Evolutionary conservation across 441 rosid genomes (phyloP).

Genomic region (Theobroma grandiflorum): DNA sequence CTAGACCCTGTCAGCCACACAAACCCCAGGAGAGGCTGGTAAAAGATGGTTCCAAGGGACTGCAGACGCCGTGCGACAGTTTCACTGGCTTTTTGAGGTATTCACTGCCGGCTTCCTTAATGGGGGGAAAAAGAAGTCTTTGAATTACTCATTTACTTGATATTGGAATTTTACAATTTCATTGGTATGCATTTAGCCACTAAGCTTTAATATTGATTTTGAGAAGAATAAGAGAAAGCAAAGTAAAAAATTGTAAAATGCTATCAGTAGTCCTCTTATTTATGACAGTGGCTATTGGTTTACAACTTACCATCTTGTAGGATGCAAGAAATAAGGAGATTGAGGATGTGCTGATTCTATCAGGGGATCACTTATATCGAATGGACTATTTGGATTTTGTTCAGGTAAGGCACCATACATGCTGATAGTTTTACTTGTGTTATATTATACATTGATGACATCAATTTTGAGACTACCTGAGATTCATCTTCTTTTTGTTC

Average conservation of each 20-base stretch:
- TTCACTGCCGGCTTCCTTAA: not conserved
- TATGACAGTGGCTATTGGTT: not conserved
- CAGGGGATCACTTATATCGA: constrained; percentile 93
- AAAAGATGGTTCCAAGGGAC: constrained; percentile 94
- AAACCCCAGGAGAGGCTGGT: constrained; percentile 94
- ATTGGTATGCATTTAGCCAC: not conserved
- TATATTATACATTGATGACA: not conserved
- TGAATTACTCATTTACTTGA: not conserved
- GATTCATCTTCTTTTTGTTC: constrained; percentile 15
- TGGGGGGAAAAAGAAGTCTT: not conserved
- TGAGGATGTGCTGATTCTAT: constrained; percentile 90
- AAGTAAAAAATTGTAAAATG: not conserved
- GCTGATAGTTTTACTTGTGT: not conserved
- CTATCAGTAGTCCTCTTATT: not conserved
- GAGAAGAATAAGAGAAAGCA: not conserved
- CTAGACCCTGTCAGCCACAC: constrained; percentile 95
- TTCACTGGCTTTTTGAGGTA: constrained; percentile 98
- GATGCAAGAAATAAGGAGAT: constrained; percentile 79
- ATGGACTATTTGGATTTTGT: constrained; percentile 98
- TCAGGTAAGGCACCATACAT: constrained; percentile 50
- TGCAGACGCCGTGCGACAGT: constrained; percentile 96
- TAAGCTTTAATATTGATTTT: too few relatives aligned
- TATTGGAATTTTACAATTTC: not conserved
- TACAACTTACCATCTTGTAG: constrained; percentile 38
- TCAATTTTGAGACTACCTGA: constrained; percentile 5